Percentiles rank a stretch among this genome's conserved stretches.
Evolutionary conservation across 176 grass and related monocot species (phyloP).

Genomic region (Lolium multiflorum): DNA sequence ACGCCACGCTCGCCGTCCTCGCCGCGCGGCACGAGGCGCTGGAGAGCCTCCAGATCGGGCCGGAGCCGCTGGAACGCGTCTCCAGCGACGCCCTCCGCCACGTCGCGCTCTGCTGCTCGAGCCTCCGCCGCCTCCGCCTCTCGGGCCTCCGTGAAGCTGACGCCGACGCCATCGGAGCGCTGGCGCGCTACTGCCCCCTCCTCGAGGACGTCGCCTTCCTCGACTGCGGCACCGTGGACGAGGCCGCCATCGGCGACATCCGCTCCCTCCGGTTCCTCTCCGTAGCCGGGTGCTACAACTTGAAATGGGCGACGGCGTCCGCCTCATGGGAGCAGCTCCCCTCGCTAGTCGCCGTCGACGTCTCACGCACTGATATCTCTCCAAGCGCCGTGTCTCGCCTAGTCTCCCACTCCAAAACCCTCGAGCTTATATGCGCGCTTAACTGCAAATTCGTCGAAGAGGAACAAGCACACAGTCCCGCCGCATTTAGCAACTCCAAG

Average conservation of each 20-base stretch:
- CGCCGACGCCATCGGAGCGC: slow-evolving; percentile 65
- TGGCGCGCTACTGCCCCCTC: slow-evolving; percentile 69
- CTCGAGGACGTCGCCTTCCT: slow-evolving; percentile 85
- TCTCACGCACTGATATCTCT: slow-evolving; percentile 83
- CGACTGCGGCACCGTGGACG: slow-evolving; percentile 80
- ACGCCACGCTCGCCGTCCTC: slow-evolving; percentile 82
- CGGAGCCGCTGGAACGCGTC: slow-evolving; percentile 70
- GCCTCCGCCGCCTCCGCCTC: slow-evolving; percentile 72
- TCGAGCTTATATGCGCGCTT: slow-evolving; percentile 71
- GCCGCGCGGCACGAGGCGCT: slow-evolving; percentile 88
- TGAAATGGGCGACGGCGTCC: slow-evolving; percentile 90
- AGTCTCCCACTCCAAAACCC: slow-evolving; percentile 74
- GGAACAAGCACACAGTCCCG: slow-evolving; percentile 63
- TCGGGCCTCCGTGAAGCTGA: slow-evolving; percentile 83
- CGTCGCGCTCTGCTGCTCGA: slow-evolving; percentile 84
- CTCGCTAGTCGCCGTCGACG: slow-evolving; percentile 74
- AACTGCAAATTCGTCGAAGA: slow-evolving; percentile 76
- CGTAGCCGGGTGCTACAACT: slow-evolving; percentile 75
- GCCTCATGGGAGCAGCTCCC: slow-evolving; percentile 75
- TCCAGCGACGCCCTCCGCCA: slow-evolving; percentile 86
- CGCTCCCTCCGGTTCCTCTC: slow-evolving; percentile 81
- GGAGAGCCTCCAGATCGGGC: slow-evolving; percentile 86
- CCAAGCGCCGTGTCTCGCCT: slow-evolving; percentile 69
- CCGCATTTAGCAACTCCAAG: slow-evolving; percentile 73
- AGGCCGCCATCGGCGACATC: slow-evolving; percentile 68